These are phyloP conservation scores for Casuarina equisetifolia DNA, from an alignment of 306 rosid genomes.

Conservation along the genomic window DNA sequence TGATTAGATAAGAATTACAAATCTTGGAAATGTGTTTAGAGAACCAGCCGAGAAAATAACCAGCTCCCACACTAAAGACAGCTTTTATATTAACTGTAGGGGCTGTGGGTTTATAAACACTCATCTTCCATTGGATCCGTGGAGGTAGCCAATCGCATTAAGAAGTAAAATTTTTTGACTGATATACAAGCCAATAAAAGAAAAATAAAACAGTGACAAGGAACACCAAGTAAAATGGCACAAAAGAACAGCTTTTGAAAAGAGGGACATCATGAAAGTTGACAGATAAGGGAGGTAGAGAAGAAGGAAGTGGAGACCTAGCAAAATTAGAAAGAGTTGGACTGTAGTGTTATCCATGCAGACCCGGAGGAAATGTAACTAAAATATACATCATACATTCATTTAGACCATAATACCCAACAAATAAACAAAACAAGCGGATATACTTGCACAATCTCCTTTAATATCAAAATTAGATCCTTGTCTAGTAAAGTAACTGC, in stretches of 20 bases:
- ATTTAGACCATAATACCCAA: not conserved
- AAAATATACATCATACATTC: not conserved
- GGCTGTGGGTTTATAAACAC: not conserved
- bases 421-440: not conserved
- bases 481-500: conserved; percentile 12
- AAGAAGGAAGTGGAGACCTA: not conserved
- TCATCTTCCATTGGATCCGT: not conserved
- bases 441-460: not conserved
- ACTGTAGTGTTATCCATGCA: not conserved
- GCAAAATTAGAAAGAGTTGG: not conserved
- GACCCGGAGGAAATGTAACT: not conserved
- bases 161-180: not conserved
- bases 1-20: too few species aligned
- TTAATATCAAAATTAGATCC: not conserved
- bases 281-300: not conserved
- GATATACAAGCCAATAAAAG: not conserved
- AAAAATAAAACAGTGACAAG: not conserved
- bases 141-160: not conserved
- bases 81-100: too few species aligned
- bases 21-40: too few species aligned
- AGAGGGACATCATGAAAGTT: not conserved
- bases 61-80: too few species aligned
- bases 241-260: not conserved
- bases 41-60: too few species aligned
- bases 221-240: not conserved